A percentile compares a stretch with the other conserved stretches of the same genome.
Evolutionary conservation across 768 basidiomycete genomes (phyloP).

Genomic region (Tremella yokohamensis): DNA sequence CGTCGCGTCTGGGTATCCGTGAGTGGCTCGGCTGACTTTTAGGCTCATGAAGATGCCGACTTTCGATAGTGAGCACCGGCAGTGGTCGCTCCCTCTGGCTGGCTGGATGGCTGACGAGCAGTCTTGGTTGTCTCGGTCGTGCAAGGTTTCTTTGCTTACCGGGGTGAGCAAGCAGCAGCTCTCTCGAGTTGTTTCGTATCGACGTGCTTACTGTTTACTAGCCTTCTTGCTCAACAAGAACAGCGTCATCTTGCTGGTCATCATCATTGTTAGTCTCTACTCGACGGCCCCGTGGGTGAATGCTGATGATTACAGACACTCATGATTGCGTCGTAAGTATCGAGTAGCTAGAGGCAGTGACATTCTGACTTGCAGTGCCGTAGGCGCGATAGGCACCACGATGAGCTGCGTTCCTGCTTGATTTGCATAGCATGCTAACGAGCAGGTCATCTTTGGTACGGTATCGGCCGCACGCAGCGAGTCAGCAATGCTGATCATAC

Average conservation of each 20-base stretch:
- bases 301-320: slow-evolving; percentile 6
- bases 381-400: slow-evolving; percentile 24
- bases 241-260: slow-evolving; percentile 10
- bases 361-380: slow-evolving; percentile 11
- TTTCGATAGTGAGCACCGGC: neutral
- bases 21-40: neutral
- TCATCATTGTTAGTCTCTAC: slow-evolving; percentile 9
- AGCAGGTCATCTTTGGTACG: no score
- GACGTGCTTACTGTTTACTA: neutral
- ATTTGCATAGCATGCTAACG: no score
- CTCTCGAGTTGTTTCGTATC: neutral
- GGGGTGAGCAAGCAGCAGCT: slow-evolving; percentile 9
- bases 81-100: neutral
- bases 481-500: neutral
- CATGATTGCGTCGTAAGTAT: slow-evolving; percentile 26
- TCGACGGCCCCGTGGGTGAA: slow-evolving; percentile 1
- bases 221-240: slow-evolving; percentile 21
- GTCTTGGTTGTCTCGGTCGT: slow-evolving; percentile 16
- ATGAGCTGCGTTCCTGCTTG: slow-evolving; percentile 10
- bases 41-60: slow-evolving; percentile 4
- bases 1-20: no score
- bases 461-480: neutral
- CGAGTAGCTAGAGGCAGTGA: neutral
- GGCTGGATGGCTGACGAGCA: neutral
- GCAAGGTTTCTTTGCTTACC: slow-evolving; percentile 26